Conservation (phyloP, 2,329 filamentous ascomycete genomes). For the Coniochaeta pulveracea region DNA sequence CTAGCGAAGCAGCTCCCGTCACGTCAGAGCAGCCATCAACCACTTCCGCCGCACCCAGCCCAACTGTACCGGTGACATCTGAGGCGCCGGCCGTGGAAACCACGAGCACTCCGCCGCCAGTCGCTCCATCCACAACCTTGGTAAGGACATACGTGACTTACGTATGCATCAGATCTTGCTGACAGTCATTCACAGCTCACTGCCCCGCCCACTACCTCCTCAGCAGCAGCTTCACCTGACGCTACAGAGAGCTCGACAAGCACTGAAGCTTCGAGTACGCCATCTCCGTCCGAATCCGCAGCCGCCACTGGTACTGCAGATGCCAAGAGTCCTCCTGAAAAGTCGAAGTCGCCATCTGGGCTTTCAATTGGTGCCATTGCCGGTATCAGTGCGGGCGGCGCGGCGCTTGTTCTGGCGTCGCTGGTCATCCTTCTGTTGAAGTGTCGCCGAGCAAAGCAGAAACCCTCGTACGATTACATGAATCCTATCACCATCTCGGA, state of each 20-base stretch:
- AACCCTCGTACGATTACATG: constrained; percentile 12
- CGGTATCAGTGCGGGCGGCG: constrained; percentile 37
- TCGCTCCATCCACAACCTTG: neutral
- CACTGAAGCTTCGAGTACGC: neutral
- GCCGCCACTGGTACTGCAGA: neutral
- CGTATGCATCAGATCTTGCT: no score
- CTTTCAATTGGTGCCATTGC: constrained; percentile 32
- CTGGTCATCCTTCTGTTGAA: constrained; percentile 27
- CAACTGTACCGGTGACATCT: no score
- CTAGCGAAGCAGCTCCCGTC: no score
- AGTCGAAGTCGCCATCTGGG: neutral
- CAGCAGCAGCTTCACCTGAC: no score
- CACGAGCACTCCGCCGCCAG: no score
- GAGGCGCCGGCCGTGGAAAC: no score
- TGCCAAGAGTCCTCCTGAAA: constrained; percentile 1
- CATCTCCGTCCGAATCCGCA: neutral
- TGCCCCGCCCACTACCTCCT: neutral
- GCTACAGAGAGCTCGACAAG: neutral
- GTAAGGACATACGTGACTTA: constrained; percentile 1
- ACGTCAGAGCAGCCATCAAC: no score
- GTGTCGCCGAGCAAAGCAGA: constrained; percentile 14
- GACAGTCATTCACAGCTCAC: no score
- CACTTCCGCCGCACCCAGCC: no score
- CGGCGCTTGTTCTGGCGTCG: constrained; percentile 27
- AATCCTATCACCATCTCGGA: constrained; percentile 34